Percentiles rank a stretch among this genome's conserved stretches.
Conservation (phyloP, 2,329 filamentous ascomycete species). For the Botrytis hyacinthi region DNA sequence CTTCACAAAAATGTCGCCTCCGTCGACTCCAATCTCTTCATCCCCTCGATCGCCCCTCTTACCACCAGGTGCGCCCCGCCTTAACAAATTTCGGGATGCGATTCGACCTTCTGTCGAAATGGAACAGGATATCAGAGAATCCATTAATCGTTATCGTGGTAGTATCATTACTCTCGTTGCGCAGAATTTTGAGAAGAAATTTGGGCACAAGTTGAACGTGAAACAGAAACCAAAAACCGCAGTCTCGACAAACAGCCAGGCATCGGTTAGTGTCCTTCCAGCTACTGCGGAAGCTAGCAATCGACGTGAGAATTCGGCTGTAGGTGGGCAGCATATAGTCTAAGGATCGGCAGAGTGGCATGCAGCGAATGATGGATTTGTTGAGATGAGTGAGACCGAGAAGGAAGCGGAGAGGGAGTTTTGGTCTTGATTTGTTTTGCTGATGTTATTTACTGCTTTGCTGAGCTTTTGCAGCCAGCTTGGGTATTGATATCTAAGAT, state of each 20-base stretch:
- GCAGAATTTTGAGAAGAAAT: neutral
- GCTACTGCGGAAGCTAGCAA: too few relatives aligned
- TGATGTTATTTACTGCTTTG: neutral
- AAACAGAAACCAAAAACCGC: neutral
- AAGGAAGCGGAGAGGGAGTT: neutral
- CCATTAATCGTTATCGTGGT: neutral
- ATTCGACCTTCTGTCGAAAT: neutral
- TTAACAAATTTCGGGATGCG: neutral
- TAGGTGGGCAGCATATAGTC: neutral
- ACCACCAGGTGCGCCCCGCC: neutral
- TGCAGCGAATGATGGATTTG: neutral
- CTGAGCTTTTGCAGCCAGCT: neutral
- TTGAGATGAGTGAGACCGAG: neutral
- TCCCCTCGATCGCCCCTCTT: neutral
- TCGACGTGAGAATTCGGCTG: accelerated
- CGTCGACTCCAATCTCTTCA: neutral
- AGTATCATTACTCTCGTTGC: neutral
- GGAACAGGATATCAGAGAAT: neutral
- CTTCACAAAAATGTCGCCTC: neutral
- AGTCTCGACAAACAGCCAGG: neutral
- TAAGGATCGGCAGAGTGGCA: neutral
- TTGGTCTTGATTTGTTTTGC: neutral
- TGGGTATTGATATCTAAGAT: neutral
- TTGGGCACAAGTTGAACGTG: neutral
- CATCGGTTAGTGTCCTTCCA: neutral